Evolutionary conservation across 345 rosid species (phyloP), one percentile per base, ranked within the genome.

Genomic region (Pistacia atlantica): DNA sequence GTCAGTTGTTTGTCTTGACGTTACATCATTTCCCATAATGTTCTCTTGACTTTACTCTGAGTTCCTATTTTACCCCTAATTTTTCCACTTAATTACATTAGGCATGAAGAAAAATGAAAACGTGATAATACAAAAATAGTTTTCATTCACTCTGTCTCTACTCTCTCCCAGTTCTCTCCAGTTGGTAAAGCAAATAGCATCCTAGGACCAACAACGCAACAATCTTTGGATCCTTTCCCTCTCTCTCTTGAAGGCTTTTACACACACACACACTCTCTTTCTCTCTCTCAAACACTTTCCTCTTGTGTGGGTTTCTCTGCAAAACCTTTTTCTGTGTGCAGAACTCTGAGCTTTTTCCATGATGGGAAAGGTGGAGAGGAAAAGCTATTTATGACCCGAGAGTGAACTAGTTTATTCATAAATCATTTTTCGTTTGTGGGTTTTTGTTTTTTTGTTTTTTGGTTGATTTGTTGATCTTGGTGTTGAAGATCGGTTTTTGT

Each of bases 401-500:
- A 51, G 56, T 62, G 70, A 68, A 18, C 35, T 10, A 12, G 17
- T 28, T 56, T 55, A 11, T 65, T 75, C 6, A 3, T 28, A 33
- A 5, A 16, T 38, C 14, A 35, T 77, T 77, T 37, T 56, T 70
- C 22, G 11, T 67, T 57, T 17, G 5, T n/a, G 31, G 2, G 46
- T 64, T 11, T 68, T 13, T 66, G 2, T 33, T 64, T 11, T 68
- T 13, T 66, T 5, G 54, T 9, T 58, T 67, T 76, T 58, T 35
- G 51, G 38, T 35, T 37, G 20, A 38, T 63, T 65, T 42, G 38
- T 22, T 17, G 56, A 63, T 65, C 66, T 76, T 18, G 60, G 49
- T 14, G 28, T 38, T 38, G 14, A 76, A 78, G 83, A 84, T 87
- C 80, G 67, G 68, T 20, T 82, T 58, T 70, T 52, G 52, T 68